Evolutionary conservation across 768 basidiomycete species (phyloP), one percentile per base, ranked within the genome.

Genomic region (Imleria badia): DNA sequence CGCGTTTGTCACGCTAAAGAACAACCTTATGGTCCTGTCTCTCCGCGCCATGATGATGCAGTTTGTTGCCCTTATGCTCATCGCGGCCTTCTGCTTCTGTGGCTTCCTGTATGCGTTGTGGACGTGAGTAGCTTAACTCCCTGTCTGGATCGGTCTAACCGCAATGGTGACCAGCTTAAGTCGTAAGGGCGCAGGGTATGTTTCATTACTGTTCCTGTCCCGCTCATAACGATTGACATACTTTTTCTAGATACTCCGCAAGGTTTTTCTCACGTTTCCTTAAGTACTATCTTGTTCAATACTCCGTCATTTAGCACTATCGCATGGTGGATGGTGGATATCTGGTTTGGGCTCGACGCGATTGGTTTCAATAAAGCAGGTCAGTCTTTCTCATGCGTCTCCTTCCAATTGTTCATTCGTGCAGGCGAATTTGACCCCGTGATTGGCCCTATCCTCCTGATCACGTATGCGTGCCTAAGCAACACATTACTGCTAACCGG

Each of bases 341-440:
- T 94, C 11, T 92, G 84, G 82, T 98, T 98, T 65, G 96, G 96
- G n/a, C 79, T 98, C 7, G 96, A 98, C 71, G 92, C 94, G 0
- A 84, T 78, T 44, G 95, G 95, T 5, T 97, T 98, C 63, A 83
- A 91, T 59, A 78, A 77, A 64, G 83, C 94, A 22, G 80, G 93
- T 92, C 54, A 64, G 89, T 81, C 40, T 34, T 55, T 48, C 23
- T 6, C 22, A 20, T 14, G 10, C 49, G 19, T 31, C 29, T 41
- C 31, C 20, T 31, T 51, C 47, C 48, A 26, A 22, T 20, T 22
- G 6, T 19, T 64, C 48, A 60, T 45, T 46, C 20, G 52, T 11
- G n/a, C 61, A 86, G 87, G 78, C 38, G 74, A 82, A 41, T 96
- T 97, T 62, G 92, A 96, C 68, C 85, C 84, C 0, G 64, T 87